Conservation (phyloP, 768 basidiomycete genomes). For the Mycena galericulata region DNA sequence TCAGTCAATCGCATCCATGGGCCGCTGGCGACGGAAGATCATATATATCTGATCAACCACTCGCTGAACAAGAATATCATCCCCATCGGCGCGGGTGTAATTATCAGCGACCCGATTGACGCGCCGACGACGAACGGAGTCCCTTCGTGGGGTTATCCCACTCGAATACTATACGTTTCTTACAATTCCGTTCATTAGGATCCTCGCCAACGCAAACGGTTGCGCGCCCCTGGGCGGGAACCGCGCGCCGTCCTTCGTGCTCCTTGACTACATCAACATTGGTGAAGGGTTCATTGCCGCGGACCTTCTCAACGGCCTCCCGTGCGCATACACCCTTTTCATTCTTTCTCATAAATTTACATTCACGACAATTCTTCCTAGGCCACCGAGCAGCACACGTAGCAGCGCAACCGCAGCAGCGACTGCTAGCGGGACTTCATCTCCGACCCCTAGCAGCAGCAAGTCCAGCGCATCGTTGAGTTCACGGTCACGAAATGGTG, state of each 20-base stretch:
- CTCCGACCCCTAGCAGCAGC: no score
- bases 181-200: slow-evolving; percentile 38
- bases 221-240: slow-evolving; percentile 58
- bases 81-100: slow-evolving; percentile 14
- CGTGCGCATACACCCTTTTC: neutral
- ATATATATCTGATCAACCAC: slow-evolving; percentile 56
- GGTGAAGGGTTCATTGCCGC: slow-evolving; percentile 60
- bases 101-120: slow-evolving; percentile 30
- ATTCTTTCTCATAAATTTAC: neutral
- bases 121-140: slow-evolving; percentile 49
- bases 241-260: slow-evolving; percentile 63
- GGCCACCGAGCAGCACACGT: neutral
- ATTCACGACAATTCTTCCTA: neutral
- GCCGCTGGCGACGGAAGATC: slow-evolving; percentile 39
- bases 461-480: no score
- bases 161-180: neutral
- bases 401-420: neutral
- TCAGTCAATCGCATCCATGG: slow-evolving; percentile 51
- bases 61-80: slow-evolving; percentile 44
- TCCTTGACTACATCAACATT: slow-evolving; percentile 65
- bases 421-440: no score
- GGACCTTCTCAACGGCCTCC: slow-evolving; percentile 54
- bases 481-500: no score
- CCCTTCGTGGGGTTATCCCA: slow-evolving; percentile 44
- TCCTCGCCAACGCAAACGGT: slow-evolving; percentile 54